A percentile compares a stretch with the other conserved stretches of the same genome.
These are phyloP conservation scores for Xerocomus brunneocitrinus DNA, from an alignment of 768 basidiomycete species.

Conservation along the genomic window DNA sequence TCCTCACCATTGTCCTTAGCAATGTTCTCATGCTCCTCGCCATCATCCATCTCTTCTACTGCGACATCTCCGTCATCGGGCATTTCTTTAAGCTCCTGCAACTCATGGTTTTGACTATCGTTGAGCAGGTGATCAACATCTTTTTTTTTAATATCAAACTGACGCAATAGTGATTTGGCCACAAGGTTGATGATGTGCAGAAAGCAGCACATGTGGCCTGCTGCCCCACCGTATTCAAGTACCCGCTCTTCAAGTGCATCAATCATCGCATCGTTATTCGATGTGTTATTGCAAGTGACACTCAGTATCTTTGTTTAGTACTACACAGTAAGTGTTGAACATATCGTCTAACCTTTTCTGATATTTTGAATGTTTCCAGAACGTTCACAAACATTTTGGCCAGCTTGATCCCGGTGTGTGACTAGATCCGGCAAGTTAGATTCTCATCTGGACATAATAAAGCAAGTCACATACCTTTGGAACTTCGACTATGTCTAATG, in stretches of 20 bases:
- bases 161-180: constrained; percentile 28
- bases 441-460: too few species aligned
- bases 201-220: constrained; percentile 24
- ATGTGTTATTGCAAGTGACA: constrained; percentile 20
- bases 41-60: neutral
- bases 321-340: neutral
- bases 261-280: constrained; percentile 24
- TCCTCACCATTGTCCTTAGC: neutral
- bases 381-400: constrained; percentile 21
- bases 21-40: neutral
- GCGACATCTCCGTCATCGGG: neutral
- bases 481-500: neutral
- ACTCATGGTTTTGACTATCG: neutral
- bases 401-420: constrained; percentile 10
- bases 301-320: constrained; percentile 11
- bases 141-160: constrained; percentile 31
- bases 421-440: neutral
- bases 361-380: constrained; percentile 24
- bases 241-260: constrained; percentile 17
- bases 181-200: constrained; percentile 25
- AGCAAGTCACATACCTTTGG: neutral
- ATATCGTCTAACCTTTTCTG: constrained; percentile 22
- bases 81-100: neutral
- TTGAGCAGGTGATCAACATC: too few species aligned
- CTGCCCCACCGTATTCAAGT: constrained; percentile 14